Evolutionary conservation across 2,329 filamentous ascomycete species (phyloP).

Genomic region (Cladobotryum mycophilum): DNA sequence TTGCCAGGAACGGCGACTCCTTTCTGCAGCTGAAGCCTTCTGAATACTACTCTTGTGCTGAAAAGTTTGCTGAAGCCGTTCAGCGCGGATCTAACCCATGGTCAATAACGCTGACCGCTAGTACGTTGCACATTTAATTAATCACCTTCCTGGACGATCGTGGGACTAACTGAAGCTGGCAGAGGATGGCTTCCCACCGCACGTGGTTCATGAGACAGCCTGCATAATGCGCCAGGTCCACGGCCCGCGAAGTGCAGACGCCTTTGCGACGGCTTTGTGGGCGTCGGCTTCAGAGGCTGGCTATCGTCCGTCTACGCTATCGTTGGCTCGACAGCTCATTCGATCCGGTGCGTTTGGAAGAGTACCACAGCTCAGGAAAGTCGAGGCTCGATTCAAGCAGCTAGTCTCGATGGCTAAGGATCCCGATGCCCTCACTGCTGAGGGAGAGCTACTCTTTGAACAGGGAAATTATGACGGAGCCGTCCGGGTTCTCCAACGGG

Average conservation of each 20-base stretch:
- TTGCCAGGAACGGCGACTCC: conserved; percentile 11
- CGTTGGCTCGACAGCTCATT: conserved; percentile 19
- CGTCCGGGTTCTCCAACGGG: conserved; percentile 17
- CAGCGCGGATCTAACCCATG: conserved; percentile 17
- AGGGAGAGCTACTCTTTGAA: conserved; percentile 24
- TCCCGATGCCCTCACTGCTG: conserved; percentile 29
- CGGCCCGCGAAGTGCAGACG: conserved; percentile 4
- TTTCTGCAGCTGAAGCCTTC: conserved; percentile 17
- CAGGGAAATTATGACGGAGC: conserved; percentile 20
- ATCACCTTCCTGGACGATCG: no score
- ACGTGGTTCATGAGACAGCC: conserved; percentile 22
- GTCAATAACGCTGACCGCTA: conserved; percentile 14
- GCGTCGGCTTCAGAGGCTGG: conserved; percentile 26
- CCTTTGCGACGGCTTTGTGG: conserved; percentile 23
- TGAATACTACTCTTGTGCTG: conserved; percentile 20
- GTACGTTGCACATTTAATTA: conserved; percentile 16
- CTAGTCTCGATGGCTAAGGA: conserved; percentile 26
- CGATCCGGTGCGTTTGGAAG: conserved; percentile 16
- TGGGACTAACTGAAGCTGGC: neutral
- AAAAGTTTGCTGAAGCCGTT: conserved; percentile 18
- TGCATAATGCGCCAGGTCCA: conserved; percentile 21
- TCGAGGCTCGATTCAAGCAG: conserved; percentile 24
- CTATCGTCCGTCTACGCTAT: conserved; percentile 25
- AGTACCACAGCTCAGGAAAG: conserved; percentile 11
- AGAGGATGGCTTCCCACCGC: conserved; percentile 18